Evolutionary conservation across 179 eudicot genomes (phyloP).

Genomic region (Corrigiola litoralis): DNA sequence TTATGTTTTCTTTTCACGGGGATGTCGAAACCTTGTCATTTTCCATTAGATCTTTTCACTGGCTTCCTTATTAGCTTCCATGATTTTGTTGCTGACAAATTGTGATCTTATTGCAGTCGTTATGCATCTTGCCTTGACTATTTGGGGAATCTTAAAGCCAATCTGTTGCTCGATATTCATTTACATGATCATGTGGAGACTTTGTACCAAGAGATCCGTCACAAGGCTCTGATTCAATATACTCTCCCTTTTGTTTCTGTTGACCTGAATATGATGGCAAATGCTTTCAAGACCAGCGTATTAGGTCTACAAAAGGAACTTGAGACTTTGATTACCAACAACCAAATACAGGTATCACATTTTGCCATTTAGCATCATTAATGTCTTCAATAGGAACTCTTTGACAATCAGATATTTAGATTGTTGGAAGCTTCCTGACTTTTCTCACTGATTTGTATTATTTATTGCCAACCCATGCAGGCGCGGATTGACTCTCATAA

Average conservation of each 20-base stretch:
- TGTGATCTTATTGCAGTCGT: conserved; percentile 41
- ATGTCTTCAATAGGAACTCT: background rate
- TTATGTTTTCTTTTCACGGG: too few species aligned
- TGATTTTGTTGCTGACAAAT: background rate
- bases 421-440: background rate
- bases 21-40: too few species aligned
- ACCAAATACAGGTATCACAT: conserved; percentile 81
- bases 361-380: background rate
- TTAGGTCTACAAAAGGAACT: conserved; percentile 83
- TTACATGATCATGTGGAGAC: conserved; percentile 85
- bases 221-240: conserved; percentile 92
- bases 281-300: conserved; percentile 78
- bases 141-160: conserved; percentile 75
- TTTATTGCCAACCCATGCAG: conserved; percentile 35
- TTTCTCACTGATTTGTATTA: background rate
- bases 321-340: conserved; percentile 73
- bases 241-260: conserved; percentile 87
- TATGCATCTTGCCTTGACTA: conserved; percentile 91
- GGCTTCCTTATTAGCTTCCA: background rate
- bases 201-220: conserved; percentile 71
- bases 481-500: conserved; percentile 96
- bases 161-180: conserved; percentile 82
- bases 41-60: too few species aligned
- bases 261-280: conserved; percentile 89
- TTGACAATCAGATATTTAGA: background rate